Percentiles rank a stretch among this genome's conserved stretches.
Conservation (phyloP, 78 protist species). For the Dictyostelium brefeldianum region DNA sequence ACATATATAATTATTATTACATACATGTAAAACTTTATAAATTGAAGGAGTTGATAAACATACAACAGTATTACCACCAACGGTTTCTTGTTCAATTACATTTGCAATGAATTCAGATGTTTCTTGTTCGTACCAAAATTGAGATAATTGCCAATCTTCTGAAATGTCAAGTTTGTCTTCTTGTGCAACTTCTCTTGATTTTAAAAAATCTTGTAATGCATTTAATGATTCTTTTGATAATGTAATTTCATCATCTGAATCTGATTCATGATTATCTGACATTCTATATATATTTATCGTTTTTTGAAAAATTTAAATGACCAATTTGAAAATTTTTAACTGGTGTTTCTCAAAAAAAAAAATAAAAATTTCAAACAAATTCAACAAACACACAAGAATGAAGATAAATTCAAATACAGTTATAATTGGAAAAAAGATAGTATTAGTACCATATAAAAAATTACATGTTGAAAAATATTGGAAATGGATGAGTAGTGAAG, state of each 20-base stretch:
- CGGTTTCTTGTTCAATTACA: slow-evolving; percentile 42
- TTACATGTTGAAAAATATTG: slow-evolving; percentile 92
- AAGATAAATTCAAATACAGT: slow-evolving; percentile 63
- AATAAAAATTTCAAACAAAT: not conserved
- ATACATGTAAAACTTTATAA: slow-evolving; percentile 54
- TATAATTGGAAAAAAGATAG: slow-evolving; percentile 55
- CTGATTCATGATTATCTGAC: slow-evolving; percentile 6
- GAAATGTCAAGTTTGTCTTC: slow-evolving; percentile 19
- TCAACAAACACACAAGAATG: not conserved
- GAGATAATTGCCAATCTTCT: slow-evolving; percentile 78
- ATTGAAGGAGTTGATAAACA: slow-evolving; percentile 72
- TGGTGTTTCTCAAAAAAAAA: not conserved
- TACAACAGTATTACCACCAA: slow-evolving; percentile 29
- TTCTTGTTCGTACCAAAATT: slow-evolving; percentile 53
- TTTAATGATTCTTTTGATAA: slow-evolving; percentile 32
- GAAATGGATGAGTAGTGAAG: slow-evolving; percentile 91
- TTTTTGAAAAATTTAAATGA: not conserved
- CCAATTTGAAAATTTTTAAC: not conserved
- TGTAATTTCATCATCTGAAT: slow-evolving; percentile 46
- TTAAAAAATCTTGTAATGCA: slow-evolving; percentile 49
- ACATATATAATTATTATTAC: too few species aligned
- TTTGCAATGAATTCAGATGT: slow-evolving; percentile 46
- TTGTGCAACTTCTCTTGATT: slow-evolving; percentile 17
- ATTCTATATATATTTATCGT: not conserved
- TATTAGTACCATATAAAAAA: slow-evolving; percentile 92